phyloP scores from a whole-genome alignment of 331 rosid genomes.

The Quercus tomentella region DNA sequence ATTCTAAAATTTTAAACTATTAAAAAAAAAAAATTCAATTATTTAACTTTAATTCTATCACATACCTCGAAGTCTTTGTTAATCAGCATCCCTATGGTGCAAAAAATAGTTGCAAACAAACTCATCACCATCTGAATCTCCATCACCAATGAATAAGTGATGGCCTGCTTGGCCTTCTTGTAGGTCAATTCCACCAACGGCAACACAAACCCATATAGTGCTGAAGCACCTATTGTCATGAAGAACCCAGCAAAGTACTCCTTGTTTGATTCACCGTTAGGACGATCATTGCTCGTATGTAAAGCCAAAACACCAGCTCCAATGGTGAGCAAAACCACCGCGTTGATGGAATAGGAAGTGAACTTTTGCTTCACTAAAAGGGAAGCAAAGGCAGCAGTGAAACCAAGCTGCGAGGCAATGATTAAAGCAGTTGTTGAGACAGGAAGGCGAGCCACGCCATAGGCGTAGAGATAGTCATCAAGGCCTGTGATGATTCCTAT shows the following conservation, averaged over 20 bases:
- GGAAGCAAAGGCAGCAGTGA: conserved; percentile 78
- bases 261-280: conserved; percentile 46
- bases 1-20: too few species aligned
- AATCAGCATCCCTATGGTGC: conserved; percentile 68
- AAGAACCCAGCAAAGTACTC: conserved; percentile 54
- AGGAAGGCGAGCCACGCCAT: conserved; percentile 69
- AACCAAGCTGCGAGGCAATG: conserved; percentile 70
- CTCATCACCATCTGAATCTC: conserved; percentile 78
- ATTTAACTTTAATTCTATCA: too few species aligned
- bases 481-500: conserved; percentile 70
- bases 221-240: conserved; percentile 66
- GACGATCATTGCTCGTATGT: conserved; percentile 55
- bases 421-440: conserved; percentile 66
- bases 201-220: conserved; percentile 65
- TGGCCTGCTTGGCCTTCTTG: conserved; percentile 39
- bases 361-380: conserved; percentile 69
- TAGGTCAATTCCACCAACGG: conserved; percentile 73
- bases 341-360: conserved; percentile 56
- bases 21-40: too few species aligned
- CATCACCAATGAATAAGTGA: conserved; percentile 65
- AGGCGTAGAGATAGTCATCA: conserved; percentile 71
- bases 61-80: conserved; percentile 72
- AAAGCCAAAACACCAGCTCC: conserved; percentile 69
- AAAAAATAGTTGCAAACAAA: conserved; percentile 62
- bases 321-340: conserved; percentile 51